Conservation (phyloP, 2,329 filamentous ascomycete genomes). For the Pseudogymnoascus sp. region DNA sequence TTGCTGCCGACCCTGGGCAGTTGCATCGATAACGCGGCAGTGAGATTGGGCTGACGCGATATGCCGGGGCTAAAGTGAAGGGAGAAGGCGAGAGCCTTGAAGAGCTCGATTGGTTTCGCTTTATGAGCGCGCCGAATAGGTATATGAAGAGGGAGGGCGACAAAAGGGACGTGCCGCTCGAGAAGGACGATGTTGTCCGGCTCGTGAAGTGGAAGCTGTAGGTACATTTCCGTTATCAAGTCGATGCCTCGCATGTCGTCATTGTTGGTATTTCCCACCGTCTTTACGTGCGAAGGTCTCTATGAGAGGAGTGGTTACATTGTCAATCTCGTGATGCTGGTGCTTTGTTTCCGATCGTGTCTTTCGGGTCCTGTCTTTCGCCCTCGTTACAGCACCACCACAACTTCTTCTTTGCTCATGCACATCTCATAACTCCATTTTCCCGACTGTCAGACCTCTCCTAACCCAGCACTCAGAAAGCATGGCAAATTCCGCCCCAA, state of each 20-base stretch:
- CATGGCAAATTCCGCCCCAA: conserved; percentile 57
- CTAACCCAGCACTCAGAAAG: conserved; percentile 22
- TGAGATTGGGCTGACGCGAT: conserved; percentile 14
- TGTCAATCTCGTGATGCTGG: not conserved
- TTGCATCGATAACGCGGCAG: not conserved
- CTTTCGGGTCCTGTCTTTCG: not conserved
- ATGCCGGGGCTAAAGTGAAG: conserved; percentile 14
- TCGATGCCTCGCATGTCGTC: not conserved
- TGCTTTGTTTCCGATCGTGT: not conserved
- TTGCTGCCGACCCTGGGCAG: not conserved
- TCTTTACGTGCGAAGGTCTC: not conserved
- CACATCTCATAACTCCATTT: not conserved
- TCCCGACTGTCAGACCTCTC: not conserved
- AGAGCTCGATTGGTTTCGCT: conserved; percentile 54
- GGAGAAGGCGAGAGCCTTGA: conserved; percentile 30
- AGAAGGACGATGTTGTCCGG: conserved; percentile 47
- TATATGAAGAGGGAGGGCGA: conserved; percentile 34
- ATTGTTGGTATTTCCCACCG: not conserved
- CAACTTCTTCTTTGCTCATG: not conserved
- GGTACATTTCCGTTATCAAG: conserved; percentile 25
- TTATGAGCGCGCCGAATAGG: conserved; percentile 40
- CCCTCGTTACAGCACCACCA: not conserved
- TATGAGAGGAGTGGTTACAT: not conserved
- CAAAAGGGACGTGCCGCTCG: conserved; percentile 35
- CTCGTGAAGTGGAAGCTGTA: conserved; percentile 68